Percentiles rank a stretch among this genome's conserved stretches.
Evolutionary conservation across 257 asterid species (phyloP).

Genomic region (Fraxinus americana): DNA sequence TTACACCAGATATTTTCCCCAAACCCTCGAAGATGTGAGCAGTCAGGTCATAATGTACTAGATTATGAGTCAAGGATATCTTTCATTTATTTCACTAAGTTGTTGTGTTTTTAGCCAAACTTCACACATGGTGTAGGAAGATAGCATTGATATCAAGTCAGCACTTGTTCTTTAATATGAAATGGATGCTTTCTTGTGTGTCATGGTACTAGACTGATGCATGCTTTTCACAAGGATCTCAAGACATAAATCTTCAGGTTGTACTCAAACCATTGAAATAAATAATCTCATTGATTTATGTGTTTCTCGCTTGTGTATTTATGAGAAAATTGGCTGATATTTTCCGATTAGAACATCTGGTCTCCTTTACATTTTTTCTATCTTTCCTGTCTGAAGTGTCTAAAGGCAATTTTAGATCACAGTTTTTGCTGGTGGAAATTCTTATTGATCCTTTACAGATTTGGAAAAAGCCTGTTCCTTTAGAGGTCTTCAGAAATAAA

Average conservation of each 20-base stretch:
- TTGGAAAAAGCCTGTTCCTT: not conserved
- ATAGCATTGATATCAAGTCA: not conserved
- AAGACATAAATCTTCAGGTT: conserved; percentile 1
- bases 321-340: not conserved
- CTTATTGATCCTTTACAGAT: not conserved
- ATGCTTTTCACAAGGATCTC: not conserved
- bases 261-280: not conserved
- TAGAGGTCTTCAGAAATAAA: not conserved
- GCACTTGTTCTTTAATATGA: conserved; percentile 15
- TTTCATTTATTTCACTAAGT: conserved; percentile 4
- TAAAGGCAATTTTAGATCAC: not conserved
- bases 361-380: no score
- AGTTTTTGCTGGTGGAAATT: not conserved
- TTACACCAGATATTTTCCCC: conserved; percentile 92
- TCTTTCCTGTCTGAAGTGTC: no score
- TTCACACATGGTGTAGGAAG: not conserved
- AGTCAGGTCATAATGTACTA: conserved; percentile 1
- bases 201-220: not conserved
- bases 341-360: not conserved
- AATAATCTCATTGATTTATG: not conserved
- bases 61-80: not conserved
- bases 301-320: not conserved
- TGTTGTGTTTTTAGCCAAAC: conserved; percentile 24
- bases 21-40: conserved; percentile 91
- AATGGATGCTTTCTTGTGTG: conserved; percentile 8